Evolutionary conservation across 179 eudicot species (phyloP).

Genomic region (Camellia oleifera): DNA sequence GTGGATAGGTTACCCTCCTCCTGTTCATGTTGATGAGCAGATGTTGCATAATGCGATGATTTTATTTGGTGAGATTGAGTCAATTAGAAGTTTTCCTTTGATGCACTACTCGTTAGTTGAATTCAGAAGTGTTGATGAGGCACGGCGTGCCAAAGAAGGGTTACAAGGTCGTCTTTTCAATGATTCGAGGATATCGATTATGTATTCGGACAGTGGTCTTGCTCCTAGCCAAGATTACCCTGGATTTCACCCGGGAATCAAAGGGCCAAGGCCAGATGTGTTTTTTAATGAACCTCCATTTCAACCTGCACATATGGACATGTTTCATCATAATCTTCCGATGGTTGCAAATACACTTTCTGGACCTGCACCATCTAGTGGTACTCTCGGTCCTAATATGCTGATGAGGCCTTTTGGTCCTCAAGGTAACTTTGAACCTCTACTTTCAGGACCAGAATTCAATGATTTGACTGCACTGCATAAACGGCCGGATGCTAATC

Average conservation of each 20-base stretch:
- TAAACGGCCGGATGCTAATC: slow-evolving; percentile 37
- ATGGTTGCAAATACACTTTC: slow-evolving; percentile 38
- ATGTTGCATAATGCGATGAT: slow-evolving; percentile 58
- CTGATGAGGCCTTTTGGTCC: slow-evolving; percentile 56
- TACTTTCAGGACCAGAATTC: slow-evolving; percentile 38
- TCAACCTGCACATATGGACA: slow-evolving; percentile 42
- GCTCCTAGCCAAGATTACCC: slow-evolving; percentile 48
- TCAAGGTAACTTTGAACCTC: slow-evolving; percentile 53
- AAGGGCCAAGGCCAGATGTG: slow-evolving; percentile 57
- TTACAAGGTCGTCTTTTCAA: slow-evolving; percentile 50
- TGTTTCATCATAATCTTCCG: slow-evolving; percentile 36
- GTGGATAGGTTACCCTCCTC: slow-evolving; percentile 37
- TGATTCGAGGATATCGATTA: slow-evolving; percentile 44
- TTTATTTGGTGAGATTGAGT: slow-evolving; percentile 53
- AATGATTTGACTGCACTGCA: slow-evolving; percentile 34
- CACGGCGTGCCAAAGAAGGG: slow-evolving; percentile 54
- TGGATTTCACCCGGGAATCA: slow-evolving; percentile 38
- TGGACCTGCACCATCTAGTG: slow-evolving; percentile 39
- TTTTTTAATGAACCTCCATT: slow-evolving; percentile 42
- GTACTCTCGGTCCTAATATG: slow-evolving; percentile 43
- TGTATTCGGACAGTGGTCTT: slow-evolving; percentile 54
- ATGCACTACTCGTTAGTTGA: slow-evolving; percentile 37
- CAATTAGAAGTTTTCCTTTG: slow-evolving; percentile 32
- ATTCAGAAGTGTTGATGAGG: slow-evolving; percentile 54
- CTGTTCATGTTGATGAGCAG: slow-evolving; percentile 41